These are phyloP conservation scores for Solanum aculeatissimum DNA, from an alignment of 305 asterid species.

Conservation along the genomic window DNA sequence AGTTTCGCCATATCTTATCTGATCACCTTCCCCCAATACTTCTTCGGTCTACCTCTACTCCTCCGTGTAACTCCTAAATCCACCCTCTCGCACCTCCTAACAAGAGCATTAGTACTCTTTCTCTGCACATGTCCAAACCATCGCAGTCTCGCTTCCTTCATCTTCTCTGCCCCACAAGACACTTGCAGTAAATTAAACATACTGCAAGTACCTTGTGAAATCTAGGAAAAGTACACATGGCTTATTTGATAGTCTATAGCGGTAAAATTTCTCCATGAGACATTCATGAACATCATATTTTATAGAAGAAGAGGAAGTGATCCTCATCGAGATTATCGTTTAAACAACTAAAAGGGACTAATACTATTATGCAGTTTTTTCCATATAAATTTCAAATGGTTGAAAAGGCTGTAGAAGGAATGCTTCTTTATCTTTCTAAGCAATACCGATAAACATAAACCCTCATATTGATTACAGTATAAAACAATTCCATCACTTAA, in stretches of 20 bases:
- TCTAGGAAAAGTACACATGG: background rate
- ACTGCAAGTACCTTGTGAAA: background rate
- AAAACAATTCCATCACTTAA: background rate
- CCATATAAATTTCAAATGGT: background rate
- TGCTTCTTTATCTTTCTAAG: background rate
- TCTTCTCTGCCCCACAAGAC: background rate
- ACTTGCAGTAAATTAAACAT: background rate
- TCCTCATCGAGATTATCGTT: background rate
- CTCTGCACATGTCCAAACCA: too few relatives aligned
- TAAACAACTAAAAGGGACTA: background rate
- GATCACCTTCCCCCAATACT: too few relatives aligned
- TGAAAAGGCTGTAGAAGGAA: background rate
- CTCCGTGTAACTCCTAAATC: too few relatives aligned
- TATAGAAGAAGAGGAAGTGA: background rate
- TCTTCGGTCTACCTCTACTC: too few relatives aligned
- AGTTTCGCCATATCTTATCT: too few relatives aligned
- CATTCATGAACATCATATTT: background rate
- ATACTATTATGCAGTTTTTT: background rate
- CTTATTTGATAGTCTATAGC: background rate
- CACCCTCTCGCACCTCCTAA: too few relatives aligned
- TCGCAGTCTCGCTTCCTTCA: too few relatives aligned
- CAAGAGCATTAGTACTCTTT: too few relatives aligned
- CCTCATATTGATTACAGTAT: background rate
- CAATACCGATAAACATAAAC: background rate
- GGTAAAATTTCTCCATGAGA: background rate